phyloP scores from a whole-genome alignment of 1,139 yeast species.

The Meyerozyma carpophila region DNA sequence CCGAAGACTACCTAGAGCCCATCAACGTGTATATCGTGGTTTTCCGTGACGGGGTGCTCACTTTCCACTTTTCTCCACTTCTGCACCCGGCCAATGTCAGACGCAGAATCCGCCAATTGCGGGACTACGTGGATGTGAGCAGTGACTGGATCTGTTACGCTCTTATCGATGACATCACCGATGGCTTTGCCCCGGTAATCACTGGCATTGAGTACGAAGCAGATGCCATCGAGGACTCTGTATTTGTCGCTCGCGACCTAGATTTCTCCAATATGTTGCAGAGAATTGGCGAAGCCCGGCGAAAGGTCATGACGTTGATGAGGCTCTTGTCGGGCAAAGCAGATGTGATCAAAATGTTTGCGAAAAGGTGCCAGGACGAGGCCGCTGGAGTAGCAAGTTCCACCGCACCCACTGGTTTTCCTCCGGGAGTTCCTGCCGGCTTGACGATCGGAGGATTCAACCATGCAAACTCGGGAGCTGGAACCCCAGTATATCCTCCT shows the following conservation, averaged over 20 bases:
- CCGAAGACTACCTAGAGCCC: slow-evolving; percentile 81
- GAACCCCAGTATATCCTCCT: slow-evolving; percentile 12
- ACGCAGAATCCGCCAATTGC: slow-evolving; percentile 83
- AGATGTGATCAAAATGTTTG: slow-evolving; percentile 95
- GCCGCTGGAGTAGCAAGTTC: slow-evolving; percentile 12
- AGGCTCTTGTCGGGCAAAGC: slow-evolving; percentile 90
- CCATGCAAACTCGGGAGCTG: slow-evolving; percentile 14
- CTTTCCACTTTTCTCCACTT: slow-evolving; percentile 83
- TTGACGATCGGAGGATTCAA: neutral
- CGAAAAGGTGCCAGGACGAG: slow-evolving; percentile 87
- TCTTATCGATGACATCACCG: slow-evolving; percentile 87
- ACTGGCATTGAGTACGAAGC: slow-evolving; percentile 86
- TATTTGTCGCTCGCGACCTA: slow-evolving; percentile 29
- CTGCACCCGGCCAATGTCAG: slow-evolving; percentile 83
- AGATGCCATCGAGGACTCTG: slow-evolving; percentile 83
- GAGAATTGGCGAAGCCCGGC: slow-evolving; percentile 81
- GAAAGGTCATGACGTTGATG: slow-evolving; percentile 89
- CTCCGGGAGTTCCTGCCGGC: slow-evolving; percentile 4
- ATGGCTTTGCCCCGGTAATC: slow-evolving; percentile 87
- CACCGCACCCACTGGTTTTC: neutral
- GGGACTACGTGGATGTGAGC: slow-evolving; percentile 81
- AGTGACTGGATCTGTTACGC: slow-evolving; percentile 96
- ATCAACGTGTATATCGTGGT: slow-evolving; percentile 85
- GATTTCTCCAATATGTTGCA: slow-evolving; percentile 72
- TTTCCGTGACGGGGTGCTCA: slow-evolving; percentile 74